phyloP scores from a whole-genome alignment of 495 filamentous ascomycete genomes.

The Penicillium lagena region DNA sequence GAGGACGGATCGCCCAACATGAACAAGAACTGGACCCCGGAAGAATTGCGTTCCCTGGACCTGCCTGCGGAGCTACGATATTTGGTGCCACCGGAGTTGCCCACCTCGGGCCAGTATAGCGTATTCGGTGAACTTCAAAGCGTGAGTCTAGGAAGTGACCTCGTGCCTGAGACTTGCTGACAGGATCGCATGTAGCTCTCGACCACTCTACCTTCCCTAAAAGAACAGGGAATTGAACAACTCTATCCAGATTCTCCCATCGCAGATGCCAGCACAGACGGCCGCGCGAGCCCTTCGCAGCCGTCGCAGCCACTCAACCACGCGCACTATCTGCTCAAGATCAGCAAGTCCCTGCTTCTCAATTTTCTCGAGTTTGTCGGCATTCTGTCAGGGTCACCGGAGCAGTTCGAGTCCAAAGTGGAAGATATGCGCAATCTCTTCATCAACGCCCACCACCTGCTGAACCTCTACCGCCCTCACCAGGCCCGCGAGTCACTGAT shows the following conservation, averaged over 20 bases:
- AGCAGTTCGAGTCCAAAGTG: conserved; percentile 56
- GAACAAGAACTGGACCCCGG: conserved; percentile 30
- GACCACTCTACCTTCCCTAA: conserved; percentile 58
- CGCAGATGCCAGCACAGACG: conserved; percentile 11
- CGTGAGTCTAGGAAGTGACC: conserved; percentile 30
- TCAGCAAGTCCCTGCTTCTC: conserved; percentile 75
- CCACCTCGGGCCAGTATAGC: conserved; percentile 60
- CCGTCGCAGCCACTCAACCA: conserved; percentile 51
- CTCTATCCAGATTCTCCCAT: conserved; percentile 54
- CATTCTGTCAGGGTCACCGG: conserved; percentile 57
- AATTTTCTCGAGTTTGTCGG: conserved; percentile 80
- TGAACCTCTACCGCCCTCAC: conserved; percentile 94
- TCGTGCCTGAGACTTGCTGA: not conserved
- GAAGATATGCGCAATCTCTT: conserved; percentile 71
- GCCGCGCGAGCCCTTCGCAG: conserved; percentile 19
- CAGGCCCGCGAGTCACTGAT: conserved; percentile 90
- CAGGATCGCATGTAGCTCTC: conserved; percentile 29
- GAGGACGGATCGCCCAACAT: conserved; percentile 22
- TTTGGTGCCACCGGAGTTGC: conserved; percentile 75
- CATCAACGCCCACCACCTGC: conserved; percentile 80
- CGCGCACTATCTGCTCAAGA: conserved; percentile 66
- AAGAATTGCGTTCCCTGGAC: conserved; percentile 49
- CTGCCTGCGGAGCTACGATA: conserved; percentile 69
- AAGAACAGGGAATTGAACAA: conserved; percentile 62
- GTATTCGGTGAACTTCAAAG: conserved; percentile 65